Conservation (phyloP, 768 basidiomycete species). For the Leccinum olivaceopallidum region DNA sequence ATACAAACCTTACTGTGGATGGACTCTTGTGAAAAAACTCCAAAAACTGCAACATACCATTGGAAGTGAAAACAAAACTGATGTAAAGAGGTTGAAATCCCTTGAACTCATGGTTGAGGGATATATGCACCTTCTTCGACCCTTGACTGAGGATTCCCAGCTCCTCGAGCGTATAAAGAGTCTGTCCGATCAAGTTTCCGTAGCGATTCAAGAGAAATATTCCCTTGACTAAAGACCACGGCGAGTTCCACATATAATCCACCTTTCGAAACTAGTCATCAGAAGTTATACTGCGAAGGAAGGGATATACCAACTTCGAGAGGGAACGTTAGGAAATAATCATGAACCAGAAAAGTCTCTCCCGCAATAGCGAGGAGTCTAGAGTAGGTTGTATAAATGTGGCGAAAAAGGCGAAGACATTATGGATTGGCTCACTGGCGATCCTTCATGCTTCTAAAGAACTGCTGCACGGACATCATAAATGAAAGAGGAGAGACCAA, state of each 20-base stretch:
- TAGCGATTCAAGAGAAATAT: constrained; percentile 22
- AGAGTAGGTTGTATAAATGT: background rate
- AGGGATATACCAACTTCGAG: constrained; percentile 13
- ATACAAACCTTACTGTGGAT: constrained; percentile 13
- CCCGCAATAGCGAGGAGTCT: constrained; percentile 1
- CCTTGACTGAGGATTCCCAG: constrained; percentile 6
- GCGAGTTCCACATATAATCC: constrained; percentile 5
- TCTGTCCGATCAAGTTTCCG: constrained; percentile 12
- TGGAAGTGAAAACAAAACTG: constrained; percentile 14
- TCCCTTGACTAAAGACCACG: constrained; percentile 8
- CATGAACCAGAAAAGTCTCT: constrained; percentile 4
- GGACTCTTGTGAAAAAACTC: constrained; percentile 2
- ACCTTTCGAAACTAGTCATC: background rate
- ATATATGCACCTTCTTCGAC: constrained; percentile 5
- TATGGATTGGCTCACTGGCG: background rate
- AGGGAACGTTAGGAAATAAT: constrained; percentile 15
- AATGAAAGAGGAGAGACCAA: background rate
- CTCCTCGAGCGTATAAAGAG: constrained; percentile 13
- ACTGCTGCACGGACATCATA: background rate
- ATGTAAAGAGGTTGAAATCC: too few relatives aligned
- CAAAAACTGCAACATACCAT: background rate
- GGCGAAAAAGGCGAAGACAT: background rate
- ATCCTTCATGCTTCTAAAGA: background rate
- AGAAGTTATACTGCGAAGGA: background rate
- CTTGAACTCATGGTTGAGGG: background rate